phyloP scores from a whole-genome alignment of 306 rosid species.

The Vigna trinervia region DNA sequence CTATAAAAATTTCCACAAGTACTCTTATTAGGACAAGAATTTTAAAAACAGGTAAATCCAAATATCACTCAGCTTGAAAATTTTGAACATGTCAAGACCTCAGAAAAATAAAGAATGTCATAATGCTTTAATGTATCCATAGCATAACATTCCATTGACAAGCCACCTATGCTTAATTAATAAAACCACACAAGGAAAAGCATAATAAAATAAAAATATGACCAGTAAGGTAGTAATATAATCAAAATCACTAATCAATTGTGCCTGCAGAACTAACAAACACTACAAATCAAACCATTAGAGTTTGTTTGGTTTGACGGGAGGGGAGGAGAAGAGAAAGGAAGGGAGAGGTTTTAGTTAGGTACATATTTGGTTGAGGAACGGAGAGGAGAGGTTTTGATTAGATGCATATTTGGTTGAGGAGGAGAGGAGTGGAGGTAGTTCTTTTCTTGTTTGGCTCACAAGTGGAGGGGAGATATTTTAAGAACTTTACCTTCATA shows the following conservation, averaged over 20 bases:
- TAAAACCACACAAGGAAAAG: not conserved
- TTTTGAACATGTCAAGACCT: not conserved
- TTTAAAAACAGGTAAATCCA: conserved; percentile 1
- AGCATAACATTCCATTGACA: conserved; percentile 17
- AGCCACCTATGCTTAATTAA: conserved; percentile 5
- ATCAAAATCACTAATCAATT: conserved; percentile 23
- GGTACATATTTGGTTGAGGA: too few species aligned
- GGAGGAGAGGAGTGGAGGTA: too few species aligned
- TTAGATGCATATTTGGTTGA: too few species aligned
- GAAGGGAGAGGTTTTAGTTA: too few species aligned
- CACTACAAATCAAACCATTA: conserved; percentile 11
- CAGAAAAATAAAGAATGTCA: conserved; percentile 28
- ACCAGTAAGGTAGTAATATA: not conserved
- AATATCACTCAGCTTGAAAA: conserved; percentile 29
- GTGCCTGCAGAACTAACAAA: conserved; percentile 15
- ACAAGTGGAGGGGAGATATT: too few species aligned
- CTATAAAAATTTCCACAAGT: conserved; percentile 33
- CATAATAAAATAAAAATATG: conserved; percentile 17
- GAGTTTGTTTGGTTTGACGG: too few species aligned
- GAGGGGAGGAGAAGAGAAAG: too few species aligned
- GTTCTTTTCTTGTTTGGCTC: too few species aligned
- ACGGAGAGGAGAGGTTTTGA: too few species aligned
- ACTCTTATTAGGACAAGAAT: conserved; percentile 31
- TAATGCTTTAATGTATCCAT: not conserved
- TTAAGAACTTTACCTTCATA: too few species aligned